Conservation (phyloP, 2,329 filamentous ascomycete genomes). For the Neonectria faginata region DNA sequence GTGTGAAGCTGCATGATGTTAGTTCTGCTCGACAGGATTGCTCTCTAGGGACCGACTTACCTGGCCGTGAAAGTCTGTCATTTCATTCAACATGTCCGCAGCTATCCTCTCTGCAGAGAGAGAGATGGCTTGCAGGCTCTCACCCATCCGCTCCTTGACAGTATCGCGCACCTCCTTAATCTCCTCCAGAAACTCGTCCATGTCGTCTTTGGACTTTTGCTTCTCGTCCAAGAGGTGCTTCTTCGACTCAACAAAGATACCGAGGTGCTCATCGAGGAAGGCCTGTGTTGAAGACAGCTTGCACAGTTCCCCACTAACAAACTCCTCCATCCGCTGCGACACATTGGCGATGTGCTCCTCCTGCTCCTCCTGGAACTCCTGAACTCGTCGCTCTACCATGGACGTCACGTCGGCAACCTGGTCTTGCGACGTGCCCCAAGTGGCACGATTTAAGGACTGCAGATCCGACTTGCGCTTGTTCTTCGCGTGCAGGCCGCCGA, state of each 20-base stretch:
- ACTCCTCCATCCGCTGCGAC: slow-evolving; percentile 78
- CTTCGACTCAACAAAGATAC: slow-evolving; percentile 75
- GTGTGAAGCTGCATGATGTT: slow-evolving; percentile 71
- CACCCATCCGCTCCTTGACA: slow-evolving; percentile 86
- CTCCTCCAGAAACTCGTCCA: slow-evolving; percentile 92
- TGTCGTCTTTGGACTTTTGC: slow-evolving; percentile 78
- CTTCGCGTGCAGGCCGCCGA: slow-evolving; percentile 86
- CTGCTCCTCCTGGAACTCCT: slow-evolving; percentile 79
- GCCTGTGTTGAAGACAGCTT: slow-evolving; percentile 77
- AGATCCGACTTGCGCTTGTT: slow-evolving; percentile 87
- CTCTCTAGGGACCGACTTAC: slow-evolving; percentile 51
- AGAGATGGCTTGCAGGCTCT: slow-evolving; percentile 85
- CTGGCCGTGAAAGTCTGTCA: slow-evolving; percentile 82
- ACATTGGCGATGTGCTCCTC: slow-evolving; percentile 75
- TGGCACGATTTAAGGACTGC: slow-evolving; percentile 80
- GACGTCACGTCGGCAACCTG: slow-evolving; percentile 82
- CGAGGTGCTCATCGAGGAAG: slow-evolving; percentile 76
- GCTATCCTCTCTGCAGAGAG: slow-evolving; percentile 89
- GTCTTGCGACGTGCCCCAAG: slow-evolving; percentile 81
- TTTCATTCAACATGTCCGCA: slow-evolving; percentile 86
- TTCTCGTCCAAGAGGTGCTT: slow-evolving; percentile 76
- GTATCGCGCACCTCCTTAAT: slow-evolving; percentile 90
- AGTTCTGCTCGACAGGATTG: slow-evolving; percentile 14
- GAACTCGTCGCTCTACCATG: slow-evolving; percentile 80
- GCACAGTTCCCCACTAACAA: slow-evolving; percentile 79